Evolutionary conservation across 306 rosid species (phyloP), one percentile per base, ranked within the genome.

Genomic region (Nissolia schottii): DNA sequence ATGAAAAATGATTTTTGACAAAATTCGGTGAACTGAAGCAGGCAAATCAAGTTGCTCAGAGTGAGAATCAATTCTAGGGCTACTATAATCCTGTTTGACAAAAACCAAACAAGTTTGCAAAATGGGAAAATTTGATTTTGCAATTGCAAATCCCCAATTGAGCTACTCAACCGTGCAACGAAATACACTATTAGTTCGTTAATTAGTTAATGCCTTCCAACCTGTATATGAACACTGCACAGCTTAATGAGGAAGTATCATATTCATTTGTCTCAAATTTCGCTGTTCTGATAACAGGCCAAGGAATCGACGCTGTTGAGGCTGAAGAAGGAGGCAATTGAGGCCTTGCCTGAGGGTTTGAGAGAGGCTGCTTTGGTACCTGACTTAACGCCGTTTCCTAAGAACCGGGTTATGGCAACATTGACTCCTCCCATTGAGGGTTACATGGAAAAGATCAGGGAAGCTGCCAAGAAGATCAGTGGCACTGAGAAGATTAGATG

Each of bases 371-470:
- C 97, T 4, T 54, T 87, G 95, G 86, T 91, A 0, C 96, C 97
- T 2, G 98, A 94, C 77, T 66, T 85, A 67, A n/a, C 92, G 0
- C 92, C 91, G 0, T 88, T 88, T 67, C 98, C 98, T 0, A 78
- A 14, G 0, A 84, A 91, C 38, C 82, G 92, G 2, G 86, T 91
- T 82, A 86, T 87, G 92, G 96, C 97, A 3, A 94, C 96, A 7
- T 79, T 94, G 25, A 94, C 99, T 55, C 96, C 99, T 40, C 97
- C 97, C 0, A 87, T 85, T 51, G 85, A 89, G 49, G 97, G 86
- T 18, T 85, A 85, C 50, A 81, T 85, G 74, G 97, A 94, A 3
- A 87, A 83, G 45, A 77, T 94, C 69, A 91, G 81, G 69, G 98
- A 94, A 49, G 99, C 97, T 0, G 97, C 97, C 0, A 81, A 63